Percentiles rank a stretch among this genome's conserved stretches.
These are phyloP conservation scores for Macrotyloma uniflorum DNA, from an alignment of 306 rosid genomes.

Conservation along the genomic window DNA sequence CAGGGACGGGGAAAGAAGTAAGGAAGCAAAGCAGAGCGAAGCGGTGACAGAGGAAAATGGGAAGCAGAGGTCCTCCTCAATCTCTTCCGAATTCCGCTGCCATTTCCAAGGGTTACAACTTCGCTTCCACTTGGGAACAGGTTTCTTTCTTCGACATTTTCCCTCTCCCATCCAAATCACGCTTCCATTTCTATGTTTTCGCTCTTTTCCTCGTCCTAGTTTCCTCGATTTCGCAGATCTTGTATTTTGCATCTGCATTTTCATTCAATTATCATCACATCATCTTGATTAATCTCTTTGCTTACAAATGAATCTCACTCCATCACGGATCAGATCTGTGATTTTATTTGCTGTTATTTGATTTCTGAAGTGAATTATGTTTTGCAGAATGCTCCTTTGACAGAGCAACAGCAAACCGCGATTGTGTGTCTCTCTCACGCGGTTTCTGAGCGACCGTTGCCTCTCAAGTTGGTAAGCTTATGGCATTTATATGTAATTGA, in stretches of 20 bases:
- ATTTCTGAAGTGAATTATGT: background rate
- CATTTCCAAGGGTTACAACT: constrained; percentile 86
- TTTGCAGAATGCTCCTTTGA: constrained; percentile 79
- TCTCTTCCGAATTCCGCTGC: constrained; percentile 76
- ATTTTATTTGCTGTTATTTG: constrained; percentile 22
- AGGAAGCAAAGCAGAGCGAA: background rate
- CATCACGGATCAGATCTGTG: constrained; percentile 40
- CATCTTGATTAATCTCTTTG: background rate
- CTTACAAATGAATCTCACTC: background rate
- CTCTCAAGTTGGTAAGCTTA: constrained; percentile 62
- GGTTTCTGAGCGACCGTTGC: constrained; percentile 85
- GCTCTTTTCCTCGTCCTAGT: background rate
- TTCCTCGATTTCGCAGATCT: constrained; percentile 40
- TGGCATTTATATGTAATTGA: background rate
- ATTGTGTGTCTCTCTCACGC: constrained; percentile 69
- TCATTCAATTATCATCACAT: background rate
- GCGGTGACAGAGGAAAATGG: constrained; percentile 45
- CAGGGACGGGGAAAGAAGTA: background rate
- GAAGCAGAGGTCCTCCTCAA: constrained; percentile 55
- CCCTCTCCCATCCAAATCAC: background rate
- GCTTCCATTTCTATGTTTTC: background rate
- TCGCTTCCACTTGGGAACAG: constrained; percentile 94
- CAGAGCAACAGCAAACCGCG: constrained; percentile 81
- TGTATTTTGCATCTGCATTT: background rate
- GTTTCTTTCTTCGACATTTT: constrained; percentile 34